These are phyloP conservation scores for Saturnispora dispora DNA, from an alignment of 805 yeast species.

Conservation along the genomic window DNA sequence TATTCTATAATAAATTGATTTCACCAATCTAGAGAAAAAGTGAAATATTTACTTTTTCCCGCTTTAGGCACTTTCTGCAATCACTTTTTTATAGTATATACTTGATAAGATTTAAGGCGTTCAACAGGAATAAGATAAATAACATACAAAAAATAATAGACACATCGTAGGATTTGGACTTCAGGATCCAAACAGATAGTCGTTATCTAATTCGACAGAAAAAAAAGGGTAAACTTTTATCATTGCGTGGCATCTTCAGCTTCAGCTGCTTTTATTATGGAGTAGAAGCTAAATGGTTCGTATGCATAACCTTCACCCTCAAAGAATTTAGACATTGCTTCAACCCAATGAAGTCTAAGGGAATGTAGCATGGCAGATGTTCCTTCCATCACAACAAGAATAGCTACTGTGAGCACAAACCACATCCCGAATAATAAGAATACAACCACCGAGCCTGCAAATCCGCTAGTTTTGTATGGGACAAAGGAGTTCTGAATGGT, in stretches of 20 bases:
- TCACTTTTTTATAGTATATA: not conserved
- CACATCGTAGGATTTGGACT: not conserved
- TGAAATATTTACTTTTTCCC: not conserved
- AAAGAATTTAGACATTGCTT: conserved; percentile 71
- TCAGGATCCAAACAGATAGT: not conserved
- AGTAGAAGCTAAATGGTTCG: conserved; percentile 49
- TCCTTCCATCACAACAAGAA: conserved; percentile 72
- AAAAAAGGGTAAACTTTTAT: not conserved
- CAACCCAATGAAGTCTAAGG: conserved; percentile 74
- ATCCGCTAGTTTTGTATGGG: conserved; percentile 38
- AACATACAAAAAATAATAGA: not conserved
- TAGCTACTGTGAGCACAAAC: conserved; percentile 61
- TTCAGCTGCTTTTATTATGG: conserved; percentile 17
- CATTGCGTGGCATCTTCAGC: conserved; percentile 1
- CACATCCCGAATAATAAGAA: conserved; percentile 63
- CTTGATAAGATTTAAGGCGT: not conserved
- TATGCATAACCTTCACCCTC: conserved; percentile 68
- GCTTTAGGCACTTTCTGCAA: not conserved
- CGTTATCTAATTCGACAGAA: not conserved
- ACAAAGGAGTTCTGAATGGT: conserved; percentile 54
- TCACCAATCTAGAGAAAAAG: not conserved
- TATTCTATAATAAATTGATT: not conserved
- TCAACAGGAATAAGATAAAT: not conserved
- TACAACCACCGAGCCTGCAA: conserved; percentile 46
- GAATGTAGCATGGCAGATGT: conserved; percentile 80